Percentiles rank a stretch among this genome's conserved stretches.
These are phyloP conservation scores for Pugionium cornutum DNA, from an alignment of 345 rosid species.

Conservation along the genomic window DNA sequence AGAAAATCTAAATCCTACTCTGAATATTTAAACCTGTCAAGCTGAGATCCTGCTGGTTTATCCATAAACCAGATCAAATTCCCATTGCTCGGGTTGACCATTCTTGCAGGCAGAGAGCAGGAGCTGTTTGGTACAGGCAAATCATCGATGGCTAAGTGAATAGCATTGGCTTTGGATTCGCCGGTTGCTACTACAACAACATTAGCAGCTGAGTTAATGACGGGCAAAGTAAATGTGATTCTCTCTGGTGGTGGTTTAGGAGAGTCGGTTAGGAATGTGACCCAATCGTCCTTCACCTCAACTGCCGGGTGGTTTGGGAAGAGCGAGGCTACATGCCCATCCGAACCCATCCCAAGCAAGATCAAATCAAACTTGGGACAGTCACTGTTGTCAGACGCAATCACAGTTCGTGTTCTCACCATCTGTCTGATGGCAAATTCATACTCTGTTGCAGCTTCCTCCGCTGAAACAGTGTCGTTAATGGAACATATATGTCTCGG, in stretches of 20 bases:
- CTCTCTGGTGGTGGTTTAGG: conserved; percentile 91
- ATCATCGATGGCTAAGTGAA: conserved; percentile 63
- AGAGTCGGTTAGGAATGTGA: conserved; percentile 67
- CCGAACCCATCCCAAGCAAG: conserved; percentile 86
- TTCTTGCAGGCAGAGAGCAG: conserved; percentile 55
- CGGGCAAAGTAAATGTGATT: conserved; percentile 88
- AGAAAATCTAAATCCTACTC: conserved; percentile 40
- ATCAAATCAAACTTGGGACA: conserved; percentile 90
- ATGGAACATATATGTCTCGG: conserved; percentile 81
- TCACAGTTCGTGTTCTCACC: conserved; percentile 62
- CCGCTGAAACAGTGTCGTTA: conserved; percentile 73
- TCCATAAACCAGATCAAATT: conserved; percentile 87
- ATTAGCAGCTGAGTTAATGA: conserved; percentile 82
- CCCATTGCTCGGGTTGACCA: conserved; percentile 67
- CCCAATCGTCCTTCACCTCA: conserved; percentile 68
- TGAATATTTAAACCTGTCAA: conserved; percentile 44
- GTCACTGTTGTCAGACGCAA: conserved; percentile 70
- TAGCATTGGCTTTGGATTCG: conserved; percentile 72
- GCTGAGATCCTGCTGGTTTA: conserved; percentile 72
- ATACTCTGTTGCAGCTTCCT: conserved; percentile 78
- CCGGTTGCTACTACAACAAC: conserved; percentile 74
- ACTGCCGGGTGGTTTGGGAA: conserved; percentile 72
- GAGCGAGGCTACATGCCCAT: conserved; percentile 89
- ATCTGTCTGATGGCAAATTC: conserved; percentile 72
- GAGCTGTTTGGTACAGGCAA: conserved; percentile 41